Evolutionary conservation across 225 moss, liverwort and hornwort species (phyloP).

Genomic region (Pleurozium schreberi): DNA sequence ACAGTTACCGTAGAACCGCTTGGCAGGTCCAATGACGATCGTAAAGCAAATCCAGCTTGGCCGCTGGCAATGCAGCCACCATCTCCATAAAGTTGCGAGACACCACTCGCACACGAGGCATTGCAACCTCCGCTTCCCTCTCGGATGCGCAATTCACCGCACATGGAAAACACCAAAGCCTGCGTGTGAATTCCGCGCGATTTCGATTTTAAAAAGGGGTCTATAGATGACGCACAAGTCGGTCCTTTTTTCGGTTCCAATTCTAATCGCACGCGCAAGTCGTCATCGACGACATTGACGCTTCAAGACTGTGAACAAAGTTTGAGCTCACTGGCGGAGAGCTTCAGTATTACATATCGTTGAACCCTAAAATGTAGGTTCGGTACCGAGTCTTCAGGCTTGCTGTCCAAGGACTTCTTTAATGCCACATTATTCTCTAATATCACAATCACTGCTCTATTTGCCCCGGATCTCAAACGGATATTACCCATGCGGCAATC

Average conservation of each 20-base stretch:
- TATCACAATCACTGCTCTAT: not conserved
- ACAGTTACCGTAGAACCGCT: conserved; percentile 52
- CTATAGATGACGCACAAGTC: not conserved
- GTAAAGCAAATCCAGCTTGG: conserved; percentile 75
- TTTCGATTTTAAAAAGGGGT: not conserved
- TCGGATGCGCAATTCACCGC: not conserved
- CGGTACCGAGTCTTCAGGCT: not conserved
- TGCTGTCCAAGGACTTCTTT: not conserved
- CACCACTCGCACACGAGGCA: conserved; percentile 73
- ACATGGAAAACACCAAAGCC: not conserved
- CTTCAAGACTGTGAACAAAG: not conserved
- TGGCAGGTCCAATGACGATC: conserved; percentile 82
- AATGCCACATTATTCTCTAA: not conserved
- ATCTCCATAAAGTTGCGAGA: conserved; percentile 89
- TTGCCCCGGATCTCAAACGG: not conserved
- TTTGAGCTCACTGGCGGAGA: not conserved
- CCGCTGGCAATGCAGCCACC: conserved; percentile 81
- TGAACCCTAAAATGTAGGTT: not conserved
- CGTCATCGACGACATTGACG: not conserved
- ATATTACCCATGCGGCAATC: not conserved
- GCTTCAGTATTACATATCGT: not conserved
- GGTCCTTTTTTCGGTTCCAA: not conserved
- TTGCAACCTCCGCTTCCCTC: not conserved
- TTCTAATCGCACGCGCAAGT: not conserved
- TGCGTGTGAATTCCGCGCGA: not conserved